Conservation (phyloP, 768 basidiomycete species). For the Suillus subaureus region DNA sequence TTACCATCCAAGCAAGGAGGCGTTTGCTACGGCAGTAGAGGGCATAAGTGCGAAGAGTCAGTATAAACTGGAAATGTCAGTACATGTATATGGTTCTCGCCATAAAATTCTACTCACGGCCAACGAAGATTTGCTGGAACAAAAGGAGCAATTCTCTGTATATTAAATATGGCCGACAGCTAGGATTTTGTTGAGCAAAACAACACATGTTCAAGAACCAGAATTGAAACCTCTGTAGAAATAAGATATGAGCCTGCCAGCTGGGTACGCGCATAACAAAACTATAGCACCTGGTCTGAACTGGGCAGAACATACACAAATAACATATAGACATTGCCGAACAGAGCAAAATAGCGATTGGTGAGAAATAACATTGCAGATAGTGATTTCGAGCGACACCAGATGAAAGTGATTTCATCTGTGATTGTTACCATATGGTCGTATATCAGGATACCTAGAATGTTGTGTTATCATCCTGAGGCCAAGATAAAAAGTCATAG, state of each 20-base stretch:
- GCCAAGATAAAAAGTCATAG: not conserved
- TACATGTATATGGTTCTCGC: not conserved
- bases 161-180: conserved; percentile 41
- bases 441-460: conserved; percentile 30
- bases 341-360: conserved; percentile 51
- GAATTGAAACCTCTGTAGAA: conserved; percentile 10
- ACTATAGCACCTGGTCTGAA: not conserved
- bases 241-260: not conserved
- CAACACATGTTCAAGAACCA: not conserved
- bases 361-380: conserved; percentile 49
- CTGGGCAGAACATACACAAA: conserved; percentile 28
- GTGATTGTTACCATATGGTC: conserved; percentile 32
- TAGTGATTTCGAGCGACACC: conserved; percentile 41
- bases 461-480: not conserved
- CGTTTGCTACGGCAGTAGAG: conserved; percentile 47
- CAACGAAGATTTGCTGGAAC: conserved; percentile 47
- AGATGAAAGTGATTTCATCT: conserved; percentile 46
- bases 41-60: conserved; percentile 53
- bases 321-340: conserved; percentile 39
- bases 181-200: conserved; percentile 17
- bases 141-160: conserved; percentile 47
- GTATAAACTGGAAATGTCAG: conserved; percentile 36
- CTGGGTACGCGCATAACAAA: not conserved
- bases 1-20: conserved; percentile 39
- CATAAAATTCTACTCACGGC: conserved; percentile 36